Base-by-base conservation (phyloP, 768 basidiomycete genomes). In the Leccinum incarnatum region DNA sequence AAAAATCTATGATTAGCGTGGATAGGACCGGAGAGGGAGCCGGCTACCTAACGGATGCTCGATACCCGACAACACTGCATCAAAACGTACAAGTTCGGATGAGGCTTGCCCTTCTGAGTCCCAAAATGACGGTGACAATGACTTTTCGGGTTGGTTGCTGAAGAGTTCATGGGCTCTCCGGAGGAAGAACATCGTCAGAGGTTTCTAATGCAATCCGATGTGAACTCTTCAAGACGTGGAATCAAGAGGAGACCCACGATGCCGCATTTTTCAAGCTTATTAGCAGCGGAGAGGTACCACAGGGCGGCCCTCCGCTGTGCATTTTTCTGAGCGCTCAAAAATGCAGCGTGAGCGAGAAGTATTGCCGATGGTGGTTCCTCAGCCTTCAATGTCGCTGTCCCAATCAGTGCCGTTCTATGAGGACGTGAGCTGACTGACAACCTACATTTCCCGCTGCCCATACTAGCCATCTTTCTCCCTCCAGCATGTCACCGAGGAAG, bases 401-500 rank as follows among this genome's bases (percentile, higher is more conserved):
- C 54, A 62, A 67, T 73, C 61, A 77, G 67, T 57, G 59, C 62
- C 50, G 29, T 56, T 59, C 63, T 61, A 27, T 12, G 36, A 54
- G 29, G 21, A 23, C 23, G 5, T 8, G 30, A 32, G 45, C n/a
- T 29, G 32, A 64, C 32, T 34, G 62, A 25, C 42, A 54, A 80
- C 86, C 58, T 76, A 93, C 91, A 73, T 84, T 85, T 62, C 86
- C 88, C 25, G 92, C 90, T 45, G 92, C 91, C 85, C 85, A 90
- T 17, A 91, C 88, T 5, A 94, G 75, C 92, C 92, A 94, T 56
- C 89, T 78, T 62, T 94, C 92, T 2, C 91, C 92, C 65, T 89
- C 89, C 30, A 92, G 68, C 11, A 75, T 66, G 50, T 77, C 71
- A 50, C 78, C 75, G 14, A 85, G 64, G 67, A 94, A 89, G 55